These are phyloP conservation scores for Aspergillus quadrilineatus DNA, from an alignment of 2,329 filamentous ascomycete genomes.

Conservation along the genomic window DNA sequence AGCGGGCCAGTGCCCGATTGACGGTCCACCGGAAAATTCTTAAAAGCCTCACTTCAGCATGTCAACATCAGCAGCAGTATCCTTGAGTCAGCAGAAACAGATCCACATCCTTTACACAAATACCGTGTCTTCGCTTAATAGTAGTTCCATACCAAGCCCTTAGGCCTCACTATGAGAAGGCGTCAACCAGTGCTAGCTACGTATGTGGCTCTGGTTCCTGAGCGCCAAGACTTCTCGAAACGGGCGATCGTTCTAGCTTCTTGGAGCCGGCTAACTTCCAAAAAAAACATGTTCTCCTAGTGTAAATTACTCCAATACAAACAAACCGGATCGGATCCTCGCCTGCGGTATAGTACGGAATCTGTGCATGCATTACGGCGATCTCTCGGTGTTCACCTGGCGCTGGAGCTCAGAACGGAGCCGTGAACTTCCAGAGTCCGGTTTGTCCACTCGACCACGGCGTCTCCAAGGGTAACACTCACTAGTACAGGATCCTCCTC, in stretches of 20 bases:
- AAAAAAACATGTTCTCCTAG: not conserved
- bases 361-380: not conserved
- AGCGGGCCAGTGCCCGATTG: not conserved
- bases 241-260: not conserved
- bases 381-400: not conserved
- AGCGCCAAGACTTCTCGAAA: slow-evolving; percentile 14
- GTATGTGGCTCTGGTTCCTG: not conserved
- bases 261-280: not conserved
- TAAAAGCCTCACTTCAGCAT: not conserved
- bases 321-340: not conserved
- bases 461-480: not conserved
- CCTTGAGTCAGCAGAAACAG: not conserved
- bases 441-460: not conserved
- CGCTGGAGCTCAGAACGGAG: not conserved
- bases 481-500: not conserved
- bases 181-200: not conserved
- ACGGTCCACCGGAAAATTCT: not conserved
- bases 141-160: not conserved
- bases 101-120: not conserved
- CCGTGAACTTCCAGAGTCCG: not conserved
- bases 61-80: not conserved
- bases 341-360: not conserved
- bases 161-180: not conserved
- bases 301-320: not conserved
- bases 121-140: not conserved